phyloP scores from a whole-genome alignment of 495 filamentous ascomycete species.

The Neurospora cerealis region DNA sequence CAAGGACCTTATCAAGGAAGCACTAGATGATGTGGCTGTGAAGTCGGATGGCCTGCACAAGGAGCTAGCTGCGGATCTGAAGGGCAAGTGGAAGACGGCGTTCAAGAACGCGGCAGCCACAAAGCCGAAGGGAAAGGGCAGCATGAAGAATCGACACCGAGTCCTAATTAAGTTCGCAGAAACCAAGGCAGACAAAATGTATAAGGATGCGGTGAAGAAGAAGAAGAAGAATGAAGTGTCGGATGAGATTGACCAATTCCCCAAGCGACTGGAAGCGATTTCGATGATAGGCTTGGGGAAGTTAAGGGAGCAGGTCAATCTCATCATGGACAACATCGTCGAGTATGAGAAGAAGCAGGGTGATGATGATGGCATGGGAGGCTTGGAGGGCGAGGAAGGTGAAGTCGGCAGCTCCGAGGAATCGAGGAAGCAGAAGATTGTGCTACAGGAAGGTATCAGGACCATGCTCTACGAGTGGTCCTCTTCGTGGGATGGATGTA shows the following conservation, averaged over 20 bases:
- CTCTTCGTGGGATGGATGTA: neutral
- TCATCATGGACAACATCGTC: constrained; percentile 5
- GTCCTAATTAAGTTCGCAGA: no score
- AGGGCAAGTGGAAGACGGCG: neutral
- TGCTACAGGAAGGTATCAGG: neutral
- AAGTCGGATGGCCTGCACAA: neutral
- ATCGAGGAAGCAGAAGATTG: neutral
- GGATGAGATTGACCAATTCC: neutral
- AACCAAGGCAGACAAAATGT: neutral
- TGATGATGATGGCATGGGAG: neutral
- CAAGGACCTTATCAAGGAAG: neutral
- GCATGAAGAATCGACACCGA: neutral
- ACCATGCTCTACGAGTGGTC: neutral
- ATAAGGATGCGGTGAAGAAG: neutral
- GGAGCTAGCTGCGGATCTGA: neutral
- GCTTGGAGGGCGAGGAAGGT: neutral
- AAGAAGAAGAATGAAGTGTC: neutral
- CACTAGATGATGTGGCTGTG: neutral
- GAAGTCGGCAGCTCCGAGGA: neutral
- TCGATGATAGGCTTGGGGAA: neutral
- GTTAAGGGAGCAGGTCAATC: neutral
- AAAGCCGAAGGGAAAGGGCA: neutral
- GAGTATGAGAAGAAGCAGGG: neutral
- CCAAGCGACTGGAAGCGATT: neutral
- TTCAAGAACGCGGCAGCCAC: neutral